Evolutionary conservation across 768 basidiomycete genomes (phyloP), one percentile per base, ranked within the genome.

Genomic region (Amanita subjunquillea): DNA sequence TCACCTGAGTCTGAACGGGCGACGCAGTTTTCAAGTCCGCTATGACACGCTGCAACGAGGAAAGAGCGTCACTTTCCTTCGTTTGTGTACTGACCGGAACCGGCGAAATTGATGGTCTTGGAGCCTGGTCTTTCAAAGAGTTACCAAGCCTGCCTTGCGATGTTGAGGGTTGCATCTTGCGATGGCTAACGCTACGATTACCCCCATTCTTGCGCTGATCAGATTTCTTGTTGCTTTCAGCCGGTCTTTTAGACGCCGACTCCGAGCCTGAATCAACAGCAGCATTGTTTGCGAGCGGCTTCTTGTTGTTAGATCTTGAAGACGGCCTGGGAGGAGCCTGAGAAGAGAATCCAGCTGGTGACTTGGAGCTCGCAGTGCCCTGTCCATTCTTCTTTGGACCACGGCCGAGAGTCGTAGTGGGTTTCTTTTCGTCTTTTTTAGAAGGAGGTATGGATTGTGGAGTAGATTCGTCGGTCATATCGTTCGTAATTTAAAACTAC

Each of bases 31-130:
- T 95, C 57, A 96, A 75, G 67, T 97, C 93, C 52, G 88, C 88
- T 59, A 97, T 97, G 66, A 96, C 86, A 53, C 90, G 82, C 63
- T 97, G 92, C 50, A 97, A 79, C 27, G 89, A 91, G 55, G 86
- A 87, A 54, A 92, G 73, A 15, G 87, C 89, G 64, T 86, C 85
- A 63, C 86, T 89, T 20, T 80, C 78, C 58, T 89, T 85, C 34
- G 73, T 74, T 56, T 67, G 71, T 56, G 78, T 72, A 42, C 65
- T 64, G 55, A 79, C 76, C 37, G 73, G 74, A 36, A 81, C 77
- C 37, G 76, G 63, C 47, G 62, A 65, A 55, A 60, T 63, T 38
- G 75, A 68, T 65, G 76, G 75, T 65, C 72, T 80, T 54, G 65
- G 58, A 53, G 59, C 56, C 55, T 74, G 74, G 58, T 75, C 75